Conservation (phyloP, 2,329 filamentous ascomycete genomes). For the Scorias spongiosa region DNA sequence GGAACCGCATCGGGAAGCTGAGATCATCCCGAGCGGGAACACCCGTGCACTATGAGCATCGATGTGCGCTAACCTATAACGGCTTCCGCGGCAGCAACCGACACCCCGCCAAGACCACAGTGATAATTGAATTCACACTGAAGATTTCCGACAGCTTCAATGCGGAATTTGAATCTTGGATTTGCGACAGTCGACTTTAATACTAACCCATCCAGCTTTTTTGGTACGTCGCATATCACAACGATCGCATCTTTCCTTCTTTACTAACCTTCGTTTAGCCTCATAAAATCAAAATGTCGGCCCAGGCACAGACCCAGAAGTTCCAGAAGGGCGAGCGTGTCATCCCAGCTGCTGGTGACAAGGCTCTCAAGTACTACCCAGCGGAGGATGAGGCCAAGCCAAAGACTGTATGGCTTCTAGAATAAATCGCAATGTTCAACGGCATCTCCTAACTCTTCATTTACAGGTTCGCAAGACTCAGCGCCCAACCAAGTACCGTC, state of each 20-base stretch:
- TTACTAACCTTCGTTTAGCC: not conserved
- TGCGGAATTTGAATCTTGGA: not conserved
- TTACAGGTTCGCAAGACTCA: slow-evolving; percentile 82
- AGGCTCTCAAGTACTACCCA: slow-evolving; percentile 99
- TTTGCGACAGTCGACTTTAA: not conserved
- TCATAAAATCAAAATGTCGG: slow-evolving; percentile 15
- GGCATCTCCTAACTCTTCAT: slow-evolving; percentile 1
- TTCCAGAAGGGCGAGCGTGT: slow-evolving; percentile 93
- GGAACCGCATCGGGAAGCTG: not conserved
- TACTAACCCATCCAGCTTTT: not conserved
- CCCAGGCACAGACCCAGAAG: slow-evolving; percentile 56
- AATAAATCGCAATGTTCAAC: not conserved
- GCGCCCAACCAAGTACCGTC: slow-evolving; percentile 73
- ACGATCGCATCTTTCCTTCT: not conserved
- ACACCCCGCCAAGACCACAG: too few species aligned
- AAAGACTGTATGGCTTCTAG: slow-evolving; percentile 63
- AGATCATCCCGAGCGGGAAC: not conserved
- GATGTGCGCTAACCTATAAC: too few species aligned
- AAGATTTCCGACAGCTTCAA: too few species aligned
- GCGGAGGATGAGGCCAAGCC: slow-evolving; percentile 76
- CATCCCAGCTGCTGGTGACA: slow-evolving; percentile 73
- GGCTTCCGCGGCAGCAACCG: too few species aligned
- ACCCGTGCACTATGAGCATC: too few species aligned
- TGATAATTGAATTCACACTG: too few species aligned
- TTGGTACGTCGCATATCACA: not conserved